Percentiles rank a stretch among this genome's conserved stretches.
Conservation (phyloP, 2,329 filamentous ascomycete genomes). For the Colletotrichum abscissum region DNA sequence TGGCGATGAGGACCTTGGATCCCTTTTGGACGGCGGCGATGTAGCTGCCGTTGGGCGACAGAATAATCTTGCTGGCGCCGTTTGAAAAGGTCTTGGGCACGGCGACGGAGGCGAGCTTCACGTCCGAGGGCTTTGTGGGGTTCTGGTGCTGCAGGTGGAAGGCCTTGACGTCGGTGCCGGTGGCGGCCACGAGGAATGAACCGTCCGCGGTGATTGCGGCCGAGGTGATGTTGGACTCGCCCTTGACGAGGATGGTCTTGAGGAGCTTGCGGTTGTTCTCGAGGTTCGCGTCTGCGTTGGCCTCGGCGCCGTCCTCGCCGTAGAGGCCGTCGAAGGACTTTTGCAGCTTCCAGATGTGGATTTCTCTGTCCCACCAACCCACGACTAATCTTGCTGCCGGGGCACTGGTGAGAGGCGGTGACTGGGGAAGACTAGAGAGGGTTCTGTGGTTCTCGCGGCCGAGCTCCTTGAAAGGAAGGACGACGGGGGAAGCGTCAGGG, state of each 20-base stretch:
- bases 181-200: slow-evolving; percentile 80
- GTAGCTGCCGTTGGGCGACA: slow-evolving; percentile 79
- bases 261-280: slow-evolving; percentile 72
- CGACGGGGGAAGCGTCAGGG: slow-evolving; percentile 84
- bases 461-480: slow-evolving; percentile 80
- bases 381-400: slow-evolving; percentile 79
- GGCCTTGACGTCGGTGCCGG: slow-evolving; percentile 78
- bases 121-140: slow-evolving; percentile 62
- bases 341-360: slow-evolving; percentile 80
- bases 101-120: slow-evolving; percentile 78
- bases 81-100: slow-evolving; percentile 66
- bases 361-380: slow-evolving; percentile 91
- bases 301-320: slow-evolving; percentile 49
- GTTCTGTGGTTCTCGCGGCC: slow-evolving; percentile 85
- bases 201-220: slow-evolving; percentile 79
- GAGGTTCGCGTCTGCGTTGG: slow-evolving; percentile 50
- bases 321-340: slow-evolving; percentile 59
- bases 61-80: slow-evolving; percentile 76
- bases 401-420: slow-evolving; percentile 78
- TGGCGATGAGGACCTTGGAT: slow-evolving; percentile 65
- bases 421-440: slow-evolving; percentile 86
- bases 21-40: slow-evolving; percentile 73
- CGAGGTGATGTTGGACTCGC: slow-evolving; percentile 86
- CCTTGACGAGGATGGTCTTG: slow-evolving; percentile 74
- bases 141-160: slow-evolving; percentile 73